phyloP scores from a whole-genome alignment of 2,329 filamentous ascomycete genomes.

The Emericellopsis atlantica region DNA sequence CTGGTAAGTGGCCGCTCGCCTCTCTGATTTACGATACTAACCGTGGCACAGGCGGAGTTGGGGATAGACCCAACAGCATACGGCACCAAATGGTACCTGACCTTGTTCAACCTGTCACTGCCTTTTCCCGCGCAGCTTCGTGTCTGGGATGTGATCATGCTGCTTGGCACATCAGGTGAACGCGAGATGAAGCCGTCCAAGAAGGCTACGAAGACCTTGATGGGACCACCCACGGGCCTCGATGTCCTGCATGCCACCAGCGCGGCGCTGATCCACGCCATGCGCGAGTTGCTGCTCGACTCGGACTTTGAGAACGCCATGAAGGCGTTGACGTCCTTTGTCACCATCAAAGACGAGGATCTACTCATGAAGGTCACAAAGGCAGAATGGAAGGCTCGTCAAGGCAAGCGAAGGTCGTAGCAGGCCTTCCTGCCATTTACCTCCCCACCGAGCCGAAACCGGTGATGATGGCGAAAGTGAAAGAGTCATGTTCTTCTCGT shows the following conservation, averaged over 20 bases:
- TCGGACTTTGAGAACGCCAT: slow-evolving; percentile 96
- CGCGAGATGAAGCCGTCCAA: slow-evolving; percentile 4
- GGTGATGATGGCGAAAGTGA: too few relatives aligned
- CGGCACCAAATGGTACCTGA: slow-evolving; percentile 93
- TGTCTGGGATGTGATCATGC: slow-evolving; percentile 96
- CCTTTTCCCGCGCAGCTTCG: slow-evolving; percentile 89
- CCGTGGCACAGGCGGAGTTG: slow-evolving; percentile 47
- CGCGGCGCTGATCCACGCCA: slow-evolving; percentile 81
- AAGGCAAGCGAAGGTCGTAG: slow-evolving; percentile 30
- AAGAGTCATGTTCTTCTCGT: neutral
- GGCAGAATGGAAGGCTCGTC: slow-evolving; percentile 67
- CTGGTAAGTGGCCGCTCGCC: slow-evolving; percentile 45
- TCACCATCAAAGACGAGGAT: slow-evolving; percentile 89
- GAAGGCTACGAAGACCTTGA: neutral
- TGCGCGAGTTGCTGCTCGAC: slow-evolving; percentile 76
- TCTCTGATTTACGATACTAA: neutral
- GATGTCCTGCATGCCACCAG: slow-evolving; percentile 84
- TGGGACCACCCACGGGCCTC: slow-evolving; percentile 36
- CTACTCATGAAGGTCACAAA: slow-evolving; percentile 81
- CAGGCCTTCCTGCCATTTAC: slow-evolving; percentile 11
- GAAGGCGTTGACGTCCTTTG: slow-evolving; percentile 90
- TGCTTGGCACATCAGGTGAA: slow-evolving; percentile 56
- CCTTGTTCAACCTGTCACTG: slow-evolving; percentile 92
- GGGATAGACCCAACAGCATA: slow-evolving; percentile 83
- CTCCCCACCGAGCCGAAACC: slow-evolving; percentile 9